These are phyloP conservation scores for Vigna unguiculata DNA, from an alignment of 306 rosid species.

Conservation along the genomic window DNA sequence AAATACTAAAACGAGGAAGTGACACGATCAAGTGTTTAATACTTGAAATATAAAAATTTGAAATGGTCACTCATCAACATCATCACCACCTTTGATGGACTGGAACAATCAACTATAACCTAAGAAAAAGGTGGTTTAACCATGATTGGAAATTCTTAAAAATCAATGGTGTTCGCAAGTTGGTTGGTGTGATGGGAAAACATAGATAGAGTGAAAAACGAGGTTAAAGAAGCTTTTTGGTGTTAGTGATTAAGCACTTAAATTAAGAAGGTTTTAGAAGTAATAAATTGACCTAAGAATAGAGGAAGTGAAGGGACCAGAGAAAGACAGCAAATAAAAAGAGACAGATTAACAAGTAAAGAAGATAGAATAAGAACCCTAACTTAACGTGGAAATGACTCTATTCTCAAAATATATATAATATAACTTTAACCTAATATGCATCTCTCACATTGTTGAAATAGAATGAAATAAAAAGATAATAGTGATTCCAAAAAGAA, in stretches of 20 bases:
- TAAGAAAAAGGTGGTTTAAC: neutral
- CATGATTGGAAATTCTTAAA: constrained; percentile 8
- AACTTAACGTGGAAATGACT: no score
- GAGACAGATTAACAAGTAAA: neutral
- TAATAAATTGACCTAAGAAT: neutral
- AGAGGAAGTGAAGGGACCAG: neutral
- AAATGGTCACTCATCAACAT: neutral
- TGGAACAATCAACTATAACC: neutral
- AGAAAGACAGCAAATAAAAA: no score
- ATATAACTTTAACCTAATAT: no score
- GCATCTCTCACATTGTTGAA: no score
- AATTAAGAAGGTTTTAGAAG: neutral
- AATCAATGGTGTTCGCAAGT: neutral
- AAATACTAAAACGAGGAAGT: constrained; percentile 17
- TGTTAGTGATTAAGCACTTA: neutral
- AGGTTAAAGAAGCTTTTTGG: neutral
- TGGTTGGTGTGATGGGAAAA: constrained; percentile 7
- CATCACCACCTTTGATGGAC: constrained; percentile 3
- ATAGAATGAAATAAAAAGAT: no score
- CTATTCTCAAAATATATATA: no score
- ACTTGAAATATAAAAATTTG: neutral
- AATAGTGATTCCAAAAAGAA: no score
- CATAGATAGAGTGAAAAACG: neutral
- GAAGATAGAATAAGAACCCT: no score
- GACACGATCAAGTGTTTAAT: constrained; percentile 4